Base-by-base conservation (phyloP, 164 flowering plant genomes). In the Nymphaea thermarum region DNA sequence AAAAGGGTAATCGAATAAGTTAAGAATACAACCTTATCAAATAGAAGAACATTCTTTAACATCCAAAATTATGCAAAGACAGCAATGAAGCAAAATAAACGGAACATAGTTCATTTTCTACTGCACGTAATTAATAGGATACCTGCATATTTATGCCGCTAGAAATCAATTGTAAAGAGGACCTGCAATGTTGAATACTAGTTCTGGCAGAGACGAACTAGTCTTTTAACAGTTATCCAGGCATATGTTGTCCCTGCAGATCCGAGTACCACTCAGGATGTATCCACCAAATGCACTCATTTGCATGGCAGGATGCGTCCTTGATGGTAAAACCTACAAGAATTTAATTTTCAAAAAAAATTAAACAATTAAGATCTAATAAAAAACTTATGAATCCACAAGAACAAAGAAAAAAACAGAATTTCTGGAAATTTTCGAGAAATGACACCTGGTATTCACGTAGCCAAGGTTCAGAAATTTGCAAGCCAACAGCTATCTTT, bases 281-380 rank as follows among this genome's bases (percentile, higher is more conserved):
- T 95, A 95, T 5, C 98, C 99, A 36, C 99, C 99, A 69, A 81
- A 86, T 43, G 85, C 87, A 78, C 87, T 95, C 99, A 95, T 95
- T 82, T 90, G 96, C 99, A 95, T 92, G 71, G 68, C 80, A 15
- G 98, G 97, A 74, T 95, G 99, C 0, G 94, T 87, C 85, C 99
- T 88, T 69, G 86, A 85, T 18, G 98, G 98, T 68, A 95, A 94
- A 67, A 95, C 99, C 99, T 94, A 85, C 78, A 82, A 6, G 51
- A 42, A 45, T 8, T 55, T 55, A 55, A 8, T 55, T 55, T 55
- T 10, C 60, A 10, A 10, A 55, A 16, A 55, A 8, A 55, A 1
- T 55, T 55, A 55, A 25, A 25, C 36, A 25, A 25, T 25, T 0
- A 25, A 25, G 36, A 25, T 0, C 36, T 55, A 55, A 55, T 55